Evolutionary conservation across 192 early-diverging fungal species (phyloP).

Genomic region (Diversispora eburnea): DNA sequence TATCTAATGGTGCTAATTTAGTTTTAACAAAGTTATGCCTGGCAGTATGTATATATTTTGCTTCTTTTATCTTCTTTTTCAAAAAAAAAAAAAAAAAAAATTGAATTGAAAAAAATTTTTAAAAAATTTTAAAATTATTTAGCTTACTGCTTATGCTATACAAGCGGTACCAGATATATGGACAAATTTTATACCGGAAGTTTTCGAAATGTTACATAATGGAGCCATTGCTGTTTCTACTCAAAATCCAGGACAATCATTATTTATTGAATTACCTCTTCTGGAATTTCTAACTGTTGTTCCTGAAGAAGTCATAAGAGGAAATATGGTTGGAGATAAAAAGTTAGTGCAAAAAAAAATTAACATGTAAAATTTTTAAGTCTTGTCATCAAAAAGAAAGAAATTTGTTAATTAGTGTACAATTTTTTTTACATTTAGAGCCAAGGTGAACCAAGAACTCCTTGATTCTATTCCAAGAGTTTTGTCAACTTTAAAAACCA

Average conservation of each 20-base stretch:
- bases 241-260: neutral
- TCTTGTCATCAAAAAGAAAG: neutral
- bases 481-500: slow-evolving; percentile 29
- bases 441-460: slow-evolving; percentile 28
- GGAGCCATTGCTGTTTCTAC: slow-evolving; percentile 23
- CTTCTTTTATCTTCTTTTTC: neutral
- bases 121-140: neutral
- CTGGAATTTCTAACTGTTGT: slow-evolving; percentile 54
- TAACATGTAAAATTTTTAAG: neutral
- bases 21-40: slow-evolving; percentile 53
- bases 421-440: slow-evolving; percentile 10
- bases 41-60: slow-evolving; percentile 43
- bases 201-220: slow-evolving; percentile 38
- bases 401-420: too few relatives aligned
- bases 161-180: slow-evolving; percentile 47
- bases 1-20: slow-evolving; percentile 44
- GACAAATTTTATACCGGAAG: slow-evolving; percentile 46
- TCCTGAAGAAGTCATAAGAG: slow-evolving; percentile 51
- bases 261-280: slow-evolving; percentile 36
- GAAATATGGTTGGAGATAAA: slow-evolving; percentile 40
- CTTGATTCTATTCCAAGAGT: slow-evolving; percentile 32
- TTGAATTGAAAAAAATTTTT: neutral
- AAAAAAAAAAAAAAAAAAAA: neutral
- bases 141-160: slow-evolving; percentile 51
- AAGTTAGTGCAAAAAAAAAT: slow-evolving; percentile 37